Base-by-base conservation (phyloP, 768 basidiomycete species). In the Termitomyces sp. region DNA sequence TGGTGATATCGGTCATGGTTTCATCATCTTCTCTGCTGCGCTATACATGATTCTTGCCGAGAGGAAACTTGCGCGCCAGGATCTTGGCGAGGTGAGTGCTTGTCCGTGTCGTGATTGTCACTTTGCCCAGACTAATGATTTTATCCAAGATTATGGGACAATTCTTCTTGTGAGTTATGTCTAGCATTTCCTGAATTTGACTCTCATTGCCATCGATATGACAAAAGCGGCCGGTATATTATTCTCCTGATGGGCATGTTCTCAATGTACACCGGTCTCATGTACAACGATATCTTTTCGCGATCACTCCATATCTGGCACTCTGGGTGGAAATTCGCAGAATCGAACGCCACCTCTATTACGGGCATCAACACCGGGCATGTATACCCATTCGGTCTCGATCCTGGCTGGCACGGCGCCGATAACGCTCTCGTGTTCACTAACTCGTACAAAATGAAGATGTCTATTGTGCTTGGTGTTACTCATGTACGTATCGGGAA, bases 401-500 rank as follows among this genome's bases (percentile, higher is more conserved):
- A 99, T 70, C 94, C 94, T 52, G 86, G 76, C 50, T 99, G 97
- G 97, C 94, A 97, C 68, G 92, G 87, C 20, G 82, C 95, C 5
- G 91, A 92, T 62, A 99, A 99, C 68, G 79, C 78, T 2, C 80
- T 99, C 58, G 86, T 97, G 44, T 99, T 98, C 73, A 90, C 89
- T 53, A 99, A 99, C 74, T 98, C 95, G 39, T 96, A 96, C 79
- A 99, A 98, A 86, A 99, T 99, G 97, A 98, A 99, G 78, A 94
- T 98, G 93, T 91, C 93, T 22, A 87, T 99, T 67, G 84, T 98
- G 36, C 73, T 99, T 54, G 97, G 97, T 70, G 95, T 99, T 62
- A 90, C 90, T 59, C 96, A 99, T 72, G 96, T 98, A 75, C 65
- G 86, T 74, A 51, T 49, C 16, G 37, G 18, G 10, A 12, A 53